Evolutionary conservation across 495 filamentous ascomycete genomes (phyloP).

Genomic region (Penicillium crystallinum): DNA sequence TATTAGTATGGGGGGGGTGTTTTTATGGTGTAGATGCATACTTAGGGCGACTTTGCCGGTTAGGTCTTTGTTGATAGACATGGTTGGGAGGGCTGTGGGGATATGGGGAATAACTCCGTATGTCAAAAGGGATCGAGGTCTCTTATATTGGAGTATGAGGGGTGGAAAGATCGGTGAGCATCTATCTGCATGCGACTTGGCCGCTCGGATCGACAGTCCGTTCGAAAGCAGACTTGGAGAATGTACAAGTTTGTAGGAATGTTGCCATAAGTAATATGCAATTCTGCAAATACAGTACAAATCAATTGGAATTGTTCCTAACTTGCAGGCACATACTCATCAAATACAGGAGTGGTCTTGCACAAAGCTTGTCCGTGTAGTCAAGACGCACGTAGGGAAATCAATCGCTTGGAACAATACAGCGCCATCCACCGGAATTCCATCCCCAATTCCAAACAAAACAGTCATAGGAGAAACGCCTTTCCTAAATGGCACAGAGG

Average conservation of each 20-base stretch:
- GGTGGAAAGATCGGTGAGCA: constrained; percentile 6
- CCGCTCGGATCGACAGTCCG: not conserved
- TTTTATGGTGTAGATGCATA: not conserved
- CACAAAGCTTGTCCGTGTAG: not conserved
- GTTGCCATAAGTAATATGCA: not conserved
- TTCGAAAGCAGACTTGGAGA: not conserved
- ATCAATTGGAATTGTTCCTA: constrained; percentile 7
- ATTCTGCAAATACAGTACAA: not conserved
- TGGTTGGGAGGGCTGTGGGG: not conserved
- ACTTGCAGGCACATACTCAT: constrained; percentile 14
- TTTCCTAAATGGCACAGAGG: constrained; percentile 7
- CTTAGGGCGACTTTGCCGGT: constrained; percentile 26
- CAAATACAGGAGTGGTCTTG: constrained; percentile 6
- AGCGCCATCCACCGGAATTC: constrained; percentile 8
- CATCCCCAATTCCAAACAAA: constrained; percentile 7
- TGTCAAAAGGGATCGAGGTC: not conserved
- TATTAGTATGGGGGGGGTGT: not conserved
- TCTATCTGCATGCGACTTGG: not conserved
- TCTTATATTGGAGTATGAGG: not conserved
- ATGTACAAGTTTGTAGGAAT: not conserved
- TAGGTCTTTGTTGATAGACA: constrained; percentile 16
- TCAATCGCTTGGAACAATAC: constrained; percentile 14
- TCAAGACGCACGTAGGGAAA: constrained; percentile 8
- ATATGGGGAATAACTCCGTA: not conserved
- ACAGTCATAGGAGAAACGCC: constrained; percentile 10